These are phyloP conservation scores for Rhodotorula mucilaginosa DNA, from an alignment of 1,284 basidiomycete species.

Conservation along the genomic window DNA sequence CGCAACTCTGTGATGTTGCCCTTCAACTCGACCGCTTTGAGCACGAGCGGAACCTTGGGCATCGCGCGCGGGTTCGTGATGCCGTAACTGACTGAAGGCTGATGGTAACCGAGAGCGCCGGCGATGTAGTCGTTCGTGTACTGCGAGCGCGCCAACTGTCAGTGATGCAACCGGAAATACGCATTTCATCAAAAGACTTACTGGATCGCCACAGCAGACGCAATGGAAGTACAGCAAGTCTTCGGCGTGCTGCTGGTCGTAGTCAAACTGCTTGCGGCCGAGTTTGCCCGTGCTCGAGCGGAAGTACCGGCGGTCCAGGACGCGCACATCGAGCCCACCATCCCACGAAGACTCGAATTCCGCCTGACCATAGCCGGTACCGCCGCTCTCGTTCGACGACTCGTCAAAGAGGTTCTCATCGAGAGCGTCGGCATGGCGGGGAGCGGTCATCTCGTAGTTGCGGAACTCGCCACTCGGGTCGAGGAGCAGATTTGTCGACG, in stretches of 20 bases:
- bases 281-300: constrained; percentile 17
- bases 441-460: not conserved
- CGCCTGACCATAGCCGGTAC: constrained; percentile 12
- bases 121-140: constrained; percentile 29
- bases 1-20: constrained; percentile 12
- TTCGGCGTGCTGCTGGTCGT: not conserved
- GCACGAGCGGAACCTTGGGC: constrained; percentile 19
- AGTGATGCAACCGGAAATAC: not conserved
- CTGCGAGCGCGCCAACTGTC: not conserved
- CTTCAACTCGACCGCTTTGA: constrained; percentile 9
- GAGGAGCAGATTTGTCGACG: constrained; percentile 28
- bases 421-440: not conserved
- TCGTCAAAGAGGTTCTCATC: constrained; percentile 16
- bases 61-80: not conserved
- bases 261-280: not conserved
- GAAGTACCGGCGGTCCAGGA: constrained; percentile 18
- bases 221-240: constrained; percentile 22
- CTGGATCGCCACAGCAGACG: constrained; percentile 26
- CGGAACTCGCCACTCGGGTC: constrained; percentile 21
- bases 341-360: constrained; percentile 32
- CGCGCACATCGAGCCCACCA: constrained; percentile 30
- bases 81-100: constrained; percentile 13
- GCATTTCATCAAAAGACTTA: not conserved
- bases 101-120: constrained; percentile 28
- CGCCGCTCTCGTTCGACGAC: not conserved